Conservation (phyloP, 148 eudicot species). For the Camellia granthamiana region DNA sequence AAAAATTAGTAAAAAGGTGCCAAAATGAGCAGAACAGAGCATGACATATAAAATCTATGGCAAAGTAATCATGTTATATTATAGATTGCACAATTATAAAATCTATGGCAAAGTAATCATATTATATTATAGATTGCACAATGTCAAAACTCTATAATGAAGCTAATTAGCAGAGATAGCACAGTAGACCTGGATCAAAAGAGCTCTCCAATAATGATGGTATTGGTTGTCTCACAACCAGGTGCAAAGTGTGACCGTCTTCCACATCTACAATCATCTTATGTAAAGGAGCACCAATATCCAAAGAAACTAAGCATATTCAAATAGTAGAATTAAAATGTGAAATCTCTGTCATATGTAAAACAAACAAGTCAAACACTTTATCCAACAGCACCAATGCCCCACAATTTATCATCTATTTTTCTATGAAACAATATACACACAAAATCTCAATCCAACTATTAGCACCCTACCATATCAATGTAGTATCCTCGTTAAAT, state of each 20-base stretch:
- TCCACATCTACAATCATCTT: constrained; percentile 66
- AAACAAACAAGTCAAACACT: not conserved
- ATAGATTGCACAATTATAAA: not conserved
- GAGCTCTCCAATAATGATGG: constrained; percentile 41
- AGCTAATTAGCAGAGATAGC: constrained; percentile 12
- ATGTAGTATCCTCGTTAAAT: not conserved
- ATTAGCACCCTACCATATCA: not conserved
- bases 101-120: not conserved
- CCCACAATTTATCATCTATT: not conserved
- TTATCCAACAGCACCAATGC: not conserved
- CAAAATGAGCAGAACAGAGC: too few relatives aligned
- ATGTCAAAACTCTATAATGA: not conserved
- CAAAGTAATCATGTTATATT: not conserved
- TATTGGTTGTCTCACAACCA: constrained; percentile 82
- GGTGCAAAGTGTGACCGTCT: constrained; percentile 97
- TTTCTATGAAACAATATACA: not conserved
- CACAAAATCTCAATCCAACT: too few relatives aligned
- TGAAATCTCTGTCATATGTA: not conserved
- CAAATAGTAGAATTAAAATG: not conserved
- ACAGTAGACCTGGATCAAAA: constrained; percentile 42
- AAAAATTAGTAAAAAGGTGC: not conserved
- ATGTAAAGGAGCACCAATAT: constrained; percentile 30
- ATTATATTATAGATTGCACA: not conserved
- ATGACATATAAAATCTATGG: not conserved
- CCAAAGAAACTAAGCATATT: constrained; percentile 4